phyloP scores from a whole-genome alignment of 2,329 filamentous ascomycete species.

The Madurella fahalii region DNA sequence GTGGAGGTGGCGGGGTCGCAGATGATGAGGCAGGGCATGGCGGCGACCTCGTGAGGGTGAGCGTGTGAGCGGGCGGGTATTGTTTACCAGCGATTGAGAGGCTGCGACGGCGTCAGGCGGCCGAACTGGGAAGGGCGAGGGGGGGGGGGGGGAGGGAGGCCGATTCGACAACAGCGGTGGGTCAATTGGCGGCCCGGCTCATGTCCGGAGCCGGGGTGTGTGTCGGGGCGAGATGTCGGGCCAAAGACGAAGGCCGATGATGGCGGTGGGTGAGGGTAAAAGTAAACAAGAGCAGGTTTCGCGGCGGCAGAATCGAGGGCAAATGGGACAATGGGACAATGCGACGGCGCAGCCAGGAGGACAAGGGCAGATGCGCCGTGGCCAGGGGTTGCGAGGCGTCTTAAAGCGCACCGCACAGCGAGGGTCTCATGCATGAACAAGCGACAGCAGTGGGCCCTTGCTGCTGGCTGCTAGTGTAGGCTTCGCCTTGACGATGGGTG shows the following conservation, averaged over 20 bases:
- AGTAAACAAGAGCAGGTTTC: conserved; percentile 13
- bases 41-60: conserved; percentile 18
- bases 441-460: conserved; percentile 24
- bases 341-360: conserved; percentile 9
- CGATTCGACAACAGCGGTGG: conserved; percentile 9
- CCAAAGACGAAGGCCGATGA: not conserved
- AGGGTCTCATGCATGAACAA: conserved; percentile 34
- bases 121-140: not conserved
- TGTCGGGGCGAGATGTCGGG: conserved; percentile 11
- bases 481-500: too few species aligned
- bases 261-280: conserved; percentile 4
- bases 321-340: too few species aligned
- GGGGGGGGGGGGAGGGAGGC: too few species aligned
- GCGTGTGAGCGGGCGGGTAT: not conserved
- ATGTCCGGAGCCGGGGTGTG: conserved; percentile 11
- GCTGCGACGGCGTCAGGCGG: conserved; percentile 10
- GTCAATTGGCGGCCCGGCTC: conserved; percentile 16
- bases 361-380: conserved; percentile 18
- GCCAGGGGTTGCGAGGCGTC: conserved; percentile 26
- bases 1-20: conserved; percentile 18
- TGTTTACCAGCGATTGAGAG: conserved; percentile 10
- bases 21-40: conserved; percentile 26
- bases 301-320: conserved; percentile 1
- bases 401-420: conserved; percentile 25
- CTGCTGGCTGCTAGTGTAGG: not conserved